These are phyloP conservation scores for Xylaria digitata DNA, from an alignment of 2,329 filamentous ascomycete species.

Conservation along the genomic window DNA sequence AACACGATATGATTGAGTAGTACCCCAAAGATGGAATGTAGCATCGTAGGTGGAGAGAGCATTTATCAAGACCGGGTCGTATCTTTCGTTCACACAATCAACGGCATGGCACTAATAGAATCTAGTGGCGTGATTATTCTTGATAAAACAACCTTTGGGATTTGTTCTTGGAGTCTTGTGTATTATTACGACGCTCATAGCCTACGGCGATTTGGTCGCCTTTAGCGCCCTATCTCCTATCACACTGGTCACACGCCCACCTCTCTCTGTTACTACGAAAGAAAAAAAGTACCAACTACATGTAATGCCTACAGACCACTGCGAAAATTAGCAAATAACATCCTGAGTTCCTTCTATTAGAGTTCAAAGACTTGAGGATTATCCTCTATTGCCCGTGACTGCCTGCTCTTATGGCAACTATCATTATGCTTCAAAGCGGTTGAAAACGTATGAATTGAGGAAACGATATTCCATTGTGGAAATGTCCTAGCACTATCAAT, in stretches of 20 bases:
- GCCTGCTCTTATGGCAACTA: neutral
- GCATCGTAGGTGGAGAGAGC: slow-evolving; percentile 28
- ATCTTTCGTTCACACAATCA: slow-evolving; percentile 1
- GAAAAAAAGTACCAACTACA: no score
- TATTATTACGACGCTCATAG: neutral
- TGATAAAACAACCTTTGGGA: neutral
- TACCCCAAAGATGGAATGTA: slow-evolving; percentile 32
- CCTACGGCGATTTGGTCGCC: neutral
- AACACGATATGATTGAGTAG: neutral
- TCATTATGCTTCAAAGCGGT: neutral
- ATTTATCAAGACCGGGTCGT: slow-evolving; percentile 19
- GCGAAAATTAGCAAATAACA: no score
- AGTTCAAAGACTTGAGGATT: neutral
- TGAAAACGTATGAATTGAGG: no score
- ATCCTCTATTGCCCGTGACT: neutral
- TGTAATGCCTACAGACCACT: no score
- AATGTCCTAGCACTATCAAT: neutral
- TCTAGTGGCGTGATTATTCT: neutral
- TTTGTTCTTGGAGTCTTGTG: neutral
- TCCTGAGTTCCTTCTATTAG: neutral
- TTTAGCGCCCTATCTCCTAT: no score
- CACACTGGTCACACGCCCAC: no score
- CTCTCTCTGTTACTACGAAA: no score
- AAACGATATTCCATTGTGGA: no score
- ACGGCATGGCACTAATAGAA: neutral